phyloP scores from a whole-genome alignment of 306 rosid genomes.

The Castanopsis chinensis region DNA sequence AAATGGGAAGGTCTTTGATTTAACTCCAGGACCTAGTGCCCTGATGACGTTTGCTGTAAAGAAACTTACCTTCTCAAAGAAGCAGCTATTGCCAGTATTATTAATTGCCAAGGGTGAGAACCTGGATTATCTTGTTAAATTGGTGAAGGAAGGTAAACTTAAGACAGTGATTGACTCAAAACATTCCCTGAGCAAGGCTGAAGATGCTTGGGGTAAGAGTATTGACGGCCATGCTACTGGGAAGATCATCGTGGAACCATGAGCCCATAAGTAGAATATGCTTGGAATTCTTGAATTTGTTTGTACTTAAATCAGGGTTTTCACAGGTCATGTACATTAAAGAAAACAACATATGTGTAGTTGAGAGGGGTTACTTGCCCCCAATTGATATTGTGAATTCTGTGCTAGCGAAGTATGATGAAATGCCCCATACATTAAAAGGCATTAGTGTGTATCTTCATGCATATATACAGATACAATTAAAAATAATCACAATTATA shows the following conservation, averaged over 20 bases:
- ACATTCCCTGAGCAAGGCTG: slow-evolving; percentile 62
- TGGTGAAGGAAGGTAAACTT: slow-evolving; percentile 64
- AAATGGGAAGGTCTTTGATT: slow-evolving; percentile 53
- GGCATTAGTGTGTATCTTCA: fast-evolving
- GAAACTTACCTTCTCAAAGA: slow-evolving; percentile 58
- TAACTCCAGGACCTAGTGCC: slow-evolving; percentile 39
- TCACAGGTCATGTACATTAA: background rate
- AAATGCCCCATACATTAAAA: no score
- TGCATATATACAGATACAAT: no score
- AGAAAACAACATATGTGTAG: no score
- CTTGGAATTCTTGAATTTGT: background rate
- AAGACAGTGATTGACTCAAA: slow-evolving; percentile 51
- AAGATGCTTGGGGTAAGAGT: slow-evolving; percentile 76
- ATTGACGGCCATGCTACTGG: slow-evolving; percentile 70
- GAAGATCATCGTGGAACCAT: slow-evolving; percentile 59
- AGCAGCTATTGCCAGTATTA: slow-evolving; percentile 43
- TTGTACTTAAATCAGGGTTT: background rate
- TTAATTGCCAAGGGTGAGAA: slow-evolving; percentile 36
- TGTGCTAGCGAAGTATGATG: no score
- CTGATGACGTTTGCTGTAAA: slow-evolving; percentile 30
- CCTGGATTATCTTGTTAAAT: slow-evolving; percentile 37
- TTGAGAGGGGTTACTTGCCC: no score
- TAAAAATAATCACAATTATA: no score
- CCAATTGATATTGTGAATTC: no score
- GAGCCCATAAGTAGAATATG: no score